Conservation (phyloP, 129 eudicot genomes). For the Lactuca saligna region DNA sequence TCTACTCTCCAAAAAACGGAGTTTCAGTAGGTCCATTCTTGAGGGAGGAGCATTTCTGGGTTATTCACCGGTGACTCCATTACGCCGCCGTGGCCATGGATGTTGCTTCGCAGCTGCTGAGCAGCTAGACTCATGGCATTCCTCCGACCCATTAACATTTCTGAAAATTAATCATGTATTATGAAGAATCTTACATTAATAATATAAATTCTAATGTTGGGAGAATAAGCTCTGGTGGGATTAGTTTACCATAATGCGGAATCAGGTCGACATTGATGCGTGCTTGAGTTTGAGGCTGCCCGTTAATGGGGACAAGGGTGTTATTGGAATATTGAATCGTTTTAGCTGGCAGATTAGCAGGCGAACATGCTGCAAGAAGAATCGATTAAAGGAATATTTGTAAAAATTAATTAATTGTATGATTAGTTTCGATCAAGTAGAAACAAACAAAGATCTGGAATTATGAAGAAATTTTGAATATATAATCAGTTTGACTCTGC, state of each 20-base stretch:
- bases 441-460: background rate
- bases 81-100: background rate
- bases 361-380: constrained; percentile 29
- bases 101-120: constrained; percentile 22
- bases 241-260: constrained; percentile 43
- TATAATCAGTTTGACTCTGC: constrained; percentile 1
- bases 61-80: constrained; percentile 27
- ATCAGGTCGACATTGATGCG: constrained; percentile 24
- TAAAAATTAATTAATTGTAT: background rate
- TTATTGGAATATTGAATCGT: constrained; percentile 21
- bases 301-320: constrained; percentile 17
- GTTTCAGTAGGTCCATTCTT: constrained; percentile 72
- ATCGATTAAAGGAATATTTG: background rate
- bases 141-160: constrained; percentile 33
- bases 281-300: constrained; percentile 2
- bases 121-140: constrained; percentile 30
- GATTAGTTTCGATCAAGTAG: background rate
- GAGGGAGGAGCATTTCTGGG: constrained; percentile 53
- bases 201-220: background rate
- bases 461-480: background rate
- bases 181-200: background rate
- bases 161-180: constrained; percentile 20
- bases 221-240: background rate
- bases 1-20: background rate
- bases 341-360: constrained; percentile 29